Base-by-base conservation (phyloP, 371 early-diverging fungal genomes). In the Choanephora cucurbitarum region DNA sequence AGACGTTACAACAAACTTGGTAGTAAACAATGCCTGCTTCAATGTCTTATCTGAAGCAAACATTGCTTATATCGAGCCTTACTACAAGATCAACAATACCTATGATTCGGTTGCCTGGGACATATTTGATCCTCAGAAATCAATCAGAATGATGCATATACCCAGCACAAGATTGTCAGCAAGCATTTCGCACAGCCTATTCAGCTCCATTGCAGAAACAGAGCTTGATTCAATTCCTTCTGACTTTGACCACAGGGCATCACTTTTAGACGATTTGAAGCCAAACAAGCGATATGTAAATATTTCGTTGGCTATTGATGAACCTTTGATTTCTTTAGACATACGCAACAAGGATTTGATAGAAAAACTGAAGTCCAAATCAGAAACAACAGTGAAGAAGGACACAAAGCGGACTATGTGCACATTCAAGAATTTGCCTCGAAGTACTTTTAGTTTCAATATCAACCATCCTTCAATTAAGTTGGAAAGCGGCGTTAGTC, bases 391-490 rank as follows among this genome's bases (percentile, higher is more conserved):
- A 28, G 32, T 10, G 9, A 2, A n/a, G 19, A n/a, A 32, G 4
- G 14, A 33, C 5, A 43, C 28, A 11, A 10, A 19, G 23, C n/a
- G 3, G 5, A 19, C 14, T 17, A 45, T 5, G 45, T 13, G 22
- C 24, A 15, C 8, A 21, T 45, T 45, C 28, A 24, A 19, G 21
- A 24, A 45, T 15, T 23, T 21, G 21, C 45, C 45, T 11, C 45
- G 24, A 4, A 52, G 54, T 18, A 51, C 43, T 19, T 19, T 66
- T 8, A 41, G 48, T 3, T 14, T 69, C 1, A n/a, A 21, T 15
- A 45, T 70, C 5, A 57, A 63, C 2, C 32, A 32, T 3, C 70
- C 70, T 5, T 48, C 45, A 3, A 21, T 69, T 15, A 50, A 58
- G 1, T 44, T 69, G 24, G 33, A 44, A 11, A 34, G 42, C 13